Evolutionary conservation across 208 protist species (phyloP).

Genomic region (Trypanosoma theileri): DNA sequence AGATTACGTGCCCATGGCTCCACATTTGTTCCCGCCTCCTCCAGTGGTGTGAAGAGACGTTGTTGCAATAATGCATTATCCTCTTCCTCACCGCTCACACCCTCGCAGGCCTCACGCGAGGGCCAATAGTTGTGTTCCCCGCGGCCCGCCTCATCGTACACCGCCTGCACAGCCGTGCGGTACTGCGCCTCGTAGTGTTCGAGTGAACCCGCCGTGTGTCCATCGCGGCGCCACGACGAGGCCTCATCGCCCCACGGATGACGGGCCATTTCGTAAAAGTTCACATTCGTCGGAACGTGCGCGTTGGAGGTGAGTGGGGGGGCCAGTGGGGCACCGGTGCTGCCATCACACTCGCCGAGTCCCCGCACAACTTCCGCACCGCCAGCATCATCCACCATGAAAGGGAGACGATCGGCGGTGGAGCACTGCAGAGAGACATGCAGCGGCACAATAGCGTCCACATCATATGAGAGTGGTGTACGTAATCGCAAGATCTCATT

Average conservation of each 20-base stretch:
- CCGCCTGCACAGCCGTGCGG: conserved; percentile 67
- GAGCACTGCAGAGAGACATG: conserved; percentile 45
- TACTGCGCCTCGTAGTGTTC: conserved; percentile 88
- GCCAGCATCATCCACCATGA: conserved; percentile 86
- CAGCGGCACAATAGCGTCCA: conserved; percentile 60
- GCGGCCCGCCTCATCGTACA: conserved; percentile 73
- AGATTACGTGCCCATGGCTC: conserved; percentile 81
- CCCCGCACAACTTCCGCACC: conserved; percentile 64
- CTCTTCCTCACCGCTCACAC: conserved; percentile 42
- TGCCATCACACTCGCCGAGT: conserved; percentile 68
- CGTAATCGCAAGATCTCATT: conserved; percentile 36
- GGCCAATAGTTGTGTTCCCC: conserved; percentile 83
- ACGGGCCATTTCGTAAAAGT: conserved; percentile 92
- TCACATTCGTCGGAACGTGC: conserved; percentile 84
- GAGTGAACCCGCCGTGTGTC: conserved; percentile 87
- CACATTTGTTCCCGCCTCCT: conserved; percentile 54
- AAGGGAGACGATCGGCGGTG: conserved; percentile 64
- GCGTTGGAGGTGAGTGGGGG: conserved; percentile 59
- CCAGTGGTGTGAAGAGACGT: conserved; percentile 64
- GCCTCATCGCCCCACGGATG: conserved; percentile 87
- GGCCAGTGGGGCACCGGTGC: conserved; percentile 41
- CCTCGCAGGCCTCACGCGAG: conserved; percentile 60
- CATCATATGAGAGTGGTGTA: conserved; percentile 59
- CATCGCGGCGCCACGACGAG: conserved; percentile 82
- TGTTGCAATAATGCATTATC: conserved; percentile 63